These are phyloP conservation scores for Pyricularia grisea DNA, from an alignment of 2,329 filamentous ascomycete species.

Conservation along the genomic window DNA sequence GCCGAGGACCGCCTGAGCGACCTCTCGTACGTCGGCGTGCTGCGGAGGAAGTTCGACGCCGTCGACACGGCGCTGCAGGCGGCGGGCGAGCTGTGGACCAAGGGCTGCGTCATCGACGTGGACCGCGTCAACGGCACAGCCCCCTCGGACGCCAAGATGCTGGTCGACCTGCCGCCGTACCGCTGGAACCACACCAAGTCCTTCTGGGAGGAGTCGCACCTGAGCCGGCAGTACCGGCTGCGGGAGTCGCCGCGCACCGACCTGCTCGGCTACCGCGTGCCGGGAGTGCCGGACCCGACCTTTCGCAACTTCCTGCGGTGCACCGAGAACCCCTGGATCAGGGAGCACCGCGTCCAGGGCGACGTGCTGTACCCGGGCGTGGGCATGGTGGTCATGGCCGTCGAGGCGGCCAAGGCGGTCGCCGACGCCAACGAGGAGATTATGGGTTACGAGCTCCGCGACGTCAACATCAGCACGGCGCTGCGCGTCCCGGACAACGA, in stretches of 20 bases:
- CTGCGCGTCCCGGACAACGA: not conserved
- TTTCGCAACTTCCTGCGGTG: conserved; percentile 16
- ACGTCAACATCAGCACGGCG: not conserved
- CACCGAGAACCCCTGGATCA: conserved; percentile 25
- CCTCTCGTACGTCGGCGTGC: conserved; percentile 7
- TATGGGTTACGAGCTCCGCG: not conserved
- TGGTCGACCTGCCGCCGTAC: conserved; percentile 9
- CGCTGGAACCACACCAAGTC: conserved; percentile 6
- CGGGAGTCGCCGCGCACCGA: conserved; percentile 5
- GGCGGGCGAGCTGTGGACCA: conserved; percentile 8
- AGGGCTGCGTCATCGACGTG: conserved; percentile 7
- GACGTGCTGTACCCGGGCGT: conserved; percentile 26
- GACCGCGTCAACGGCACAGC: conserved; percentile 8
- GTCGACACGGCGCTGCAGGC: conserved; percentile 11
- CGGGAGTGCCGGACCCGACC: conserved; percentile 7
- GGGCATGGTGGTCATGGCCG: conserved; percentile 3
- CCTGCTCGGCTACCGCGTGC: conserved; percentile 7
- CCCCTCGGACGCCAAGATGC: not conserved
- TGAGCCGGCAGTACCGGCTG: not conserved
- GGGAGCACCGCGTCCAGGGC: conserved; percentile 23
- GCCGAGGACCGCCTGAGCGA: conserved; percentile 9
- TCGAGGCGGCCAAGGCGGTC: conserved; percentile 13
- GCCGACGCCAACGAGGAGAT: conserved; percentile 26
- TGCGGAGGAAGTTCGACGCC: conserved; percentile 12
- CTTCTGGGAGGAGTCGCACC: conserved; percentile 8